Conservation (phyloP, 2,329 filamentous ascomycete species). For the Claviceps maximensis region DNA sequence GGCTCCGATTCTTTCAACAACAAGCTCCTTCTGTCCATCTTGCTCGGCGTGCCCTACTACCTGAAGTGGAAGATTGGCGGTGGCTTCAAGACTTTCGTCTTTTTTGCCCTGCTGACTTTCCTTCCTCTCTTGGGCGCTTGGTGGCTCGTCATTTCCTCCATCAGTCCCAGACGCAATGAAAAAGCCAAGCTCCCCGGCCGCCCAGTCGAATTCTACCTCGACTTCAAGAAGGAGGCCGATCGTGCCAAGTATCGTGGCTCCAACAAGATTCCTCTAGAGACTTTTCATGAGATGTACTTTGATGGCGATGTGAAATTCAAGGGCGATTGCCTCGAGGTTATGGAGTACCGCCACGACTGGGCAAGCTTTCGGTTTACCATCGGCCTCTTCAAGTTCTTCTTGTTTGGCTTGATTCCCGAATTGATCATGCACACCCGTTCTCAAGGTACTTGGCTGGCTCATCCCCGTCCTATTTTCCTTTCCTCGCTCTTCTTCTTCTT, state of each 20-base stretch:
- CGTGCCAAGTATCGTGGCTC: slow-evolving; percentile 57
- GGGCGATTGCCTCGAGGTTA: slow-evolving; percentile 72
- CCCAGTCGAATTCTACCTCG: slow-evolving; percentile 81
- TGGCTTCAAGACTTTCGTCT: slow-evolving; percentile 76
- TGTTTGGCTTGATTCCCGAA: slow-evolving; percentile 78
- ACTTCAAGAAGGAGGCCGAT: slow-evolving; percentile 56
- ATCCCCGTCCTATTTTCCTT: neutral
- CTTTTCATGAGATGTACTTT: slow-evolving; percentile 97
- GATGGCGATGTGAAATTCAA: slow-evolving; percentile 92
- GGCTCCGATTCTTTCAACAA: slow-evolving; percentile 84
- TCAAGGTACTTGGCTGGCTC: slow-evolving; percentile 41
- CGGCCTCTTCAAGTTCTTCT: slow-evolving; percentile 74
- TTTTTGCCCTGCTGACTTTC: slow-evolving; percentile 66
- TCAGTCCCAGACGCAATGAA: slow-evolving; percentile 83
- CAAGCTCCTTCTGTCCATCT: slow-evolving; percentile 54
- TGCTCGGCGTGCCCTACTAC: slow-evolving; percentile 63
- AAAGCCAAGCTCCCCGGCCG: slow-evolving; percentile 79
- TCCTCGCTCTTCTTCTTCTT: neutral
- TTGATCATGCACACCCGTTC: slow-evolving; percentile 85
- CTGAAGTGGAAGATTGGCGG: slow-evolving; percentile 77
- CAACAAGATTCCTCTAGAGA: slow-evolving; percentile 79
- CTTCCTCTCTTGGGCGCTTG: slow-evolving; percentile 69
- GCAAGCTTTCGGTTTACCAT: slow-evolving; percentile 85
- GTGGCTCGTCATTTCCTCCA: slow-evolving; percentile 69
- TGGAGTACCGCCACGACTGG: slow-evolving; percentile 97